Evolutionary conservation across 352 stramenopile species (phyloP).

Genomic region (Pythium sukuiense): DNA sequence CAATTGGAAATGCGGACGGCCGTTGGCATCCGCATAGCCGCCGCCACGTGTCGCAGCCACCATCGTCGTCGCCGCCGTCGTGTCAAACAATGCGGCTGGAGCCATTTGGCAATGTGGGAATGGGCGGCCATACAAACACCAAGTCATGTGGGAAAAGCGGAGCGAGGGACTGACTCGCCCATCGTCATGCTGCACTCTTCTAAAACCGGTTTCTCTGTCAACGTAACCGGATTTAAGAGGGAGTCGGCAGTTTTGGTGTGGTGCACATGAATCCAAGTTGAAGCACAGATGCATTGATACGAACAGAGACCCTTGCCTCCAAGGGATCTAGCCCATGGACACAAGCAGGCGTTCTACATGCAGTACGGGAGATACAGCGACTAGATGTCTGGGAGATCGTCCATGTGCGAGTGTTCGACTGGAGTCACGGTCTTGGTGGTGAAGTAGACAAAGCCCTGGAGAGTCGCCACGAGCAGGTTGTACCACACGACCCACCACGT

Average conservation of each 20-base stretch:
- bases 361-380: neutral
- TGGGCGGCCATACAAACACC: slow-evolving; percentile 15
- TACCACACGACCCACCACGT: slow-evolving; percentile 73
- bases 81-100: slow-evolving; percentile 11
- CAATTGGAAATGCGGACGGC: neutral
- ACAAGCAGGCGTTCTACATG: neutral
- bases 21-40: slow-evolving; percentile 1
- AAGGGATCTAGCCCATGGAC: neutral
- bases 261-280: slow-evolving; percentile 6
- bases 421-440: slow-evolving; percentile 74
- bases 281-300: slow-evolving; percentile 4
- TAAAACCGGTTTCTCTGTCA: neutral
- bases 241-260: neutral
- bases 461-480: slow-evolving; percentile 71
- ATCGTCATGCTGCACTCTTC: neutral
- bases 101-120: slow-evolving; percentile 12
- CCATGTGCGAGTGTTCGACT: slow-evolving; percentile 50
- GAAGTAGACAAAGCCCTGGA: slow-evolving; percentile 83
- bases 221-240: neutral
- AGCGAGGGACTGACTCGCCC: slow-evolving; percentile 5
- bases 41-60: slow-evolving; percentile 14
- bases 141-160: slow-evolving; percentile 10
- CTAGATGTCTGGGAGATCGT: slow-evolving; percentile 68
- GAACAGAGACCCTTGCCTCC: neutral
- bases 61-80: neutral